Evolutionary conservation across 371 early-diverging fungal species (phyloP).

Genomic region (Apophysomyces sp.): DNA sequence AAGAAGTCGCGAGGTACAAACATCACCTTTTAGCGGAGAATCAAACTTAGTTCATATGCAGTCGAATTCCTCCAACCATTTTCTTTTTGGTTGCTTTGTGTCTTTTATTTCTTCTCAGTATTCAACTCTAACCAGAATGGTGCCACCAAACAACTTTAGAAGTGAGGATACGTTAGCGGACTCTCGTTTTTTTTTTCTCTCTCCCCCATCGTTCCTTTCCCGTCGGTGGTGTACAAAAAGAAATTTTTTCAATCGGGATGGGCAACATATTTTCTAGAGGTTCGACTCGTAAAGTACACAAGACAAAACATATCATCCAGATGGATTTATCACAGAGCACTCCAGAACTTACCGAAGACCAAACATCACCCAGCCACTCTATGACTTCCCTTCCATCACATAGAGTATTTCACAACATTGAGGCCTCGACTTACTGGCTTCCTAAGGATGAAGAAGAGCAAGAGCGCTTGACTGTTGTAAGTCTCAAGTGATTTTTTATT

Average conservation of each 20-base stretch:
- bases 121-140: background rate
- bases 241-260: background rate
- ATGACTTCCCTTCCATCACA: background rate
- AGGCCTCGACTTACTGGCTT: conserved; percentile 9
- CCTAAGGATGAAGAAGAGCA: conserved; percentile 13
- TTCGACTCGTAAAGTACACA: background rate
- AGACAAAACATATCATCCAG: background rate
- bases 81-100: too few species aligned
- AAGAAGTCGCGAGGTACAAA: too few species aligned
- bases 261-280: background rate
- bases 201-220: background rate
- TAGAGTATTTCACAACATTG: background rate
- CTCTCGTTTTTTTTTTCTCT: background rate
- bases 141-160: background rate
- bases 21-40: too few species aligned
- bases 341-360: background rate
- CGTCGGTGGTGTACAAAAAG: background rate
- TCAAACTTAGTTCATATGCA: too few species aligned
- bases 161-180: background rate
- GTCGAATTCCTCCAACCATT: too few species aligned
- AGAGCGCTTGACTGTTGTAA: conserved; percentile 12
- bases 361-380: background rate
- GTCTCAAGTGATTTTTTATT: background rate
- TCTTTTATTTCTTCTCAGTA: background rate
- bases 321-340: background rate